Conservation (phyloP, 495 filamentous ascomycete species). For the Apiosordaria backusii region DNA sequence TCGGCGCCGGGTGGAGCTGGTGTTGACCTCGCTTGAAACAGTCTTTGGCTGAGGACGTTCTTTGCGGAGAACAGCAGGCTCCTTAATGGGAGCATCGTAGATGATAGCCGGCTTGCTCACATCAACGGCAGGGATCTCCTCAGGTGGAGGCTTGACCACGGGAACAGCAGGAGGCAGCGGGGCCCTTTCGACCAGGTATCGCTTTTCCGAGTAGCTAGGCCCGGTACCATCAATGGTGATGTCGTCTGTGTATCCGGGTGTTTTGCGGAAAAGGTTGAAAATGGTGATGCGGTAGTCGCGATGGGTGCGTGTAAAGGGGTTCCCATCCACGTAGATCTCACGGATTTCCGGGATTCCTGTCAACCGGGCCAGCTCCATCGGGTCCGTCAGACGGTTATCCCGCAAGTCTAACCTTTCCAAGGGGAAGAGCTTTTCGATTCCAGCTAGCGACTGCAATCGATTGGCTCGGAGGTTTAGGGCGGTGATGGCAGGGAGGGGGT, state of each 20-base stretch:
- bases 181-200: slow-evolving; percentile 77
- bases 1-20: slow-evolving; percentile 47
- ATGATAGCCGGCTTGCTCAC: slow-evolving; percentile 61
- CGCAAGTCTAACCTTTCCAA: slow-evolving; percentile 86
- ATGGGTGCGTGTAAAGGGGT: slow-evolving; percentile 87
- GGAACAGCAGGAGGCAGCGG: slow-evolving; percentile 70
- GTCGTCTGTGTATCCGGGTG: slow-evolving; percentile 86
- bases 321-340: slow-evolving; percentile 86
- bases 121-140: slow-evolving; percentile 56
- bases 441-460: slow-evolving; percentile 80
- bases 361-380: slow-evolving; percentile 82
- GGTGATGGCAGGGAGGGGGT: slow-evolving; percentile 87
- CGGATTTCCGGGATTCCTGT: slow-evolving; percentile 86
- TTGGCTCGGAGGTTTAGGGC: slow-evolving; percentile 90
- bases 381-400: slow-evolving; percentile 88
- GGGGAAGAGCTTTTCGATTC: slow-evolving; percentile 82
- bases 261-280: slow-evolving; percentile 94
- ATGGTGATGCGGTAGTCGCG: slow-evolving; percentile 80
- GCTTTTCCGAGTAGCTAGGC: slow-evolving; percentile 77
- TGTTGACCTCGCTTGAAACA: slow-evolving; percentile 50
- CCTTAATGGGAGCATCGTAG: slow-evolving; percentile 42
- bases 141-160: slow-evolving; percentile 62
- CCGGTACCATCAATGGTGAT: slow-evolving; percentile 80
- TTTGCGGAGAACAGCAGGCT: slow-evolving; percentile 50
- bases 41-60: slow-evolving; percentile 44